These are phyloP conservation scores for Beta corolliflora DNA, from an alignment of 179 eudicot species.

Conservation along the genomic window DNA sequence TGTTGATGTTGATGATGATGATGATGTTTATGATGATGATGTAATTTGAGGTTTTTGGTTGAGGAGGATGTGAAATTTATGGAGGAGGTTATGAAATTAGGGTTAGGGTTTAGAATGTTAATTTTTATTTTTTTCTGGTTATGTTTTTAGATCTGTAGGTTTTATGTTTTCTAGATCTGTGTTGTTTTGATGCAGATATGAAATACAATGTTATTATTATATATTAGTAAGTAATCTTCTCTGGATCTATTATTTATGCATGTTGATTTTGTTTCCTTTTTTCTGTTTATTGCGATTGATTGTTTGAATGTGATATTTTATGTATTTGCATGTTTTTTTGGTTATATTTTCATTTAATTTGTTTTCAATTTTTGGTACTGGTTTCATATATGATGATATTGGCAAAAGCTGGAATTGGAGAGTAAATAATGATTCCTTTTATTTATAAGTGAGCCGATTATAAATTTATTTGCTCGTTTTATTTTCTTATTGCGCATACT, in stretches of 20 bases:
- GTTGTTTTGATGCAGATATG: conserved; percentile 6
- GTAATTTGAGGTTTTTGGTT: neutral
- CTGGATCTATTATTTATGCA: neutral
- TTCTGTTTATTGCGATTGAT: too few relatives aligned
- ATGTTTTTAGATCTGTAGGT: neutral
- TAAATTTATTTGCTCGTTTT: too few relatives aligned
- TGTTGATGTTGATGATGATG: neutral
- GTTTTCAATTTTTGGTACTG: too few relatives aligned
- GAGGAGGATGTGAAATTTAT: conserved; percentile 2
- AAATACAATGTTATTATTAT: neutral
- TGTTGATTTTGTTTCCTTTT: neutral
- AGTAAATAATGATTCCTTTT: too few relatives aligned
- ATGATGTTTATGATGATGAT: neutral
- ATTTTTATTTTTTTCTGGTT: too few relatives aligned
- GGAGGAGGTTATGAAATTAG: conserved; percentile 5
- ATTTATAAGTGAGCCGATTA: too few relatives aligned
- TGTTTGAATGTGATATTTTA: neutral
- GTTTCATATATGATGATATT: too few relatives aligned
- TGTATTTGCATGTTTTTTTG: too few relatives aligned
- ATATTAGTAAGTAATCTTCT: neutral
- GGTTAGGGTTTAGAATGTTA: conserved; percentile 11
- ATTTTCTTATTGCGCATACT: too few relatives aligned
- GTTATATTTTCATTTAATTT: too few relatives aligned
- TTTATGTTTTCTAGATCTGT: neutral
- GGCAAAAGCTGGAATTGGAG: too few relatives aligned